Percentiles rank a stretch among this genome's conserved stretches.
Conservation (phyloP, 163 green algal species). For the Scenedesmus sp. region DNA sequence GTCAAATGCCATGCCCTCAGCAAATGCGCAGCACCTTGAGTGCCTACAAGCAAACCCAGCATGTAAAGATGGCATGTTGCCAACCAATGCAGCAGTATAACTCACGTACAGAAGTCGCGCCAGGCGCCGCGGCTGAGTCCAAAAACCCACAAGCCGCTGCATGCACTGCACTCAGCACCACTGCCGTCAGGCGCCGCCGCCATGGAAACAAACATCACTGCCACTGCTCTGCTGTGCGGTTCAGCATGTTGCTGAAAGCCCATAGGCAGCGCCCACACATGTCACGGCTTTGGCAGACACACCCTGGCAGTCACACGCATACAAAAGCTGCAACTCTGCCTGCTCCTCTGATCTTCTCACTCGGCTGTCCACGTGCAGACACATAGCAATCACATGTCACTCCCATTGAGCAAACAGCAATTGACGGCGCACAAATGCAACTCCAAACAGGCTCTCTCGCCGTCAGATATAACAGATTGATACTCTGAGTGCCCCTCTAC, state of each 20-base stretch:
- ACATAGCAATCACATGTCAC: background rate
- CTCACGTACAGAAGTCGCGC: background rate
- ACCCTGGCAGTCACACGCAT: background rate
- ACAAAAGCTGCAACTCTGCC: background rate
- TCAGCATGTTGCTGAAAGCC: background rate
- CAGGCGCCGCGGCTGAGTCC: background rate
- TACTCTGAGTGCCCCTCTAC: background rate
- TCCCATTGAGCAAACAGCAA: background rate
- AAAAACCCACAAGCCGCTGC: conserved; percentile 6
- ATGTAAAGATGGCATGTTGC: background rate
- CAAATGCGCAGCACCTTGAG: background rate
- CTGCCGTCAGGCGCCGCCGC: background rate
- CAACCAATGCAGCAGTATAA: background rate
- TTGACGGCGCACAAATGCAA: background rate
- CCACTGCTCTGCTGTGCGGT: background rate
- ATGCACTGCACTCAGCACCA: background rate
- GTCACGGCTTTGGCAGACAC: background rate
- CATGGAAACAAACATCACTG: background rate
- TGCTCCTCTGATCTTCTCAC: background rate
- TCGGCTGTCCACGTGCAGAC: background rate
- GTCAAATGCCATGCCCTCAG: background rate
- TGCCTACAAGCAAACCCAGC: background rate
- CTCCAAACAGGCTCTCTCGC: background rate
- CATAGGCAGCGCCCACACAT: too few species aligned
- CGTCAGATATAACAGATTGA: background rate